These are phyloP conservation scores for Tephrocybe rancida DNA, from an alignment of 768 basidiomycete genomes.

Conservation along the genomic window DNA sequence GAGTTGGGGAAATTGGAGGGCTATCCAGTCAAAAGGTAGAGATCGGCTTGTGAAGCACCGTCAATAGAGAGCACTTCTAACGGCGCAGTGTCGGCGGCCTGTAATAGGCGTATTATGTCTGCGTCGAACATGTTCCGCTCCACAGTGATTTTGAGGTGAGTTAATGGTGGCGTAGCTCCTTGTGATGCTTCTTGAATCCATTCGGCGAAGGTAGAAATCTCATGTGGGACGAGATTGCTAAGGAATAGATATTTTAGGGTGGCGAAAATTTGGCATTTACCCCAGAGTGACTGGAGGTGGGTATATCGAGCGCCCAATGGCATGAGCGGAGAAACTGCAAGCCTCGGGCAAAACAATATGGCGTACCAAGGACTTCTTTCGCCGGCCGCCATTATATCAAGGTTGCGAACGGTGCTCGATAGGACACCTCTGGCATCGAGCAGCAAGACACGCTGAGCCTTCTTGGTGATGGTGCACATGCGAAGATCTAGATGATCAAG, in stretches of 20 bases:
- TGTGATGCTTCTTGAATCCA: background rate
- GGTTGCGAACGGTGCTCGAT: background rate
- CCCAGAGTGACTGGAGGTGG: background rate
- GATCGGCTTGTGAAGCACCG: background rate
- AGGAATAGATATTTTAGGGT: constrained; percentile 2
- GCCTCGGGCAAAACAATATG: constrained; percentile 3
- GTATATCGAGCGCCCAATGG: background rate
- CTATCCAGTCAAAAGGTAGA: background rate
- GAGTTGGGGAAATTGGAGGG: background rate
- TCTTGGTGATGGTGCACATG: background rate
- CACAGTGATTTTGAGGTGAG: background rate
- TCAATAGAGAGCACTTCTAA: constrained; percentile 1
- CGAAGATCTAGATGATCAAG: background rate
- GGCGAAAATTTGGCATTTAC: background rate
- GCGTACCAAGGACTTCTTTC: constrained; percentile 1
- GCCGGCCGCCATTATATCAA: background rate
- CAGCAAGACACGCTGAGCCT: background rate
- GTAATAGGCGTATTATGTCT: background rate
- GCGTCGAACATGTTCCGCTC: background rate
- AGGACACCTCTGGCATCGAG: background rate
- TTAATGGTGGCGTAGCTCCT: background rate
- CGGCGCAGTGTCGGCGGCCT: background rate
- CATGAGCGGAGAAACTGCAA: background rate
- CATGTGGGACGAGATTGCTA: background rate
- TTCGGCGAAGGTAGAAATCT: background rate